phyloP scores from a whole-genome alignment of 495 filamentous ascomycete species.

The Xylaria flabelliformis region DNA sequence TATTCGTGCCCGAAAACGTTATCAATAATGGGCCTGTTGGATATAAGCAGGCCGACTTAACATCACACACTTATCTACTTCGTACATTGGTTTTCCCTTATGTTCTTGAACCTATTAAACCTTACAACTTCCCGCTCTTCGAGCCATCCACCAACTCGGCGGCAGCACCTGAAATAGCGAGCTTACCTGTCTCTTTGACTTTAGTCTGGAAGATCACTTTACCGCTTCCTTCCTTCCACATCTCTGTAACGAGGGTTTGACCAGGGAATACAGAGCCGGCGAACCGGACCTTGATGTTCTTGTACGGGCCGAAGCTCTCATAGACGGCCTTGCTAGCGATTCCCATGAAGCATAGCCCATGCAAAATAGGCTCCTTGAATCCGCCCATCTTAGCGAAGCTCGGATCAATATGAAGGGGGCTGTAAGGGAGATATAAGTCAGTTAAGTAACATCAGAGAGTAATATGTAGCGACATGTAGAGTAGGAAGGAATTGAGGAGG shows the following conservation, averaged over 20 bases:
- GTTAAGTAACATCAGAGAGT: neutral
- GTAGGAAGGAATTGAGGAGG: neutral
- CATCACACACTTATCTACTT: neutral
- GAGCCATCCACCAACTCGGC: conserved; percentile 70
- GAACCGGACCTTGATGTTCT: conserved; percentile 96
- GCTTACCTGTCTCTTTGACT: conserved; percentile 95
- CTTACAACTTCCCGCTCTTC: conserved; percentile 33
- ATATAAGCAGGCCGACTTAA: conserved; percentile 8
- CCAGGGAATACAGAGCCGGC: conserved; percentile 91
- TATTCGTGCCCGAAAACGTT: conserved; percentile 3
- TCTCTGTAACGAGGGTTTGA: conserved; percentile 93
- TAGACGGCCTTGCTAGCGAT: conserved; percentile 90
- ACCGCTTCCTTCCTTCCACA: conserved; percentile 90
- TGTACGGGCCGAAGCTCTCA: conserved; percentile 80
- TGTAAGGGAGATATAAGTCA: conserved; percentile 39
- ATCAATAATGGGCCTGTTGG: neutral
- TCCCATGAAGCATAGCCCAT: conserved; percentile 95
- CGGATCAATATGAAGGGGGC: conserved; percentile 94
- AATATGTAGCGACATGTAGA: neutral
- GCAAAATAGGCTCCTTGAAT: conserved; percentile 93
- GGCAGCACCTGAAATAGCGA: conserved; percentile 85
- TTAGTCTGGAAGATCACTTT: conserved; percentile 90
- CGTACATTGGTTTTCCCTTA: neutral
- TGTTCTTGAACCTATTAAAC: neutral
- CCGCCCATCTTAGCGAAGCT: conserved; percentile 93